A percentile compares a stretch with the other conserved stretches of the same genome.
These are phyloP conservation scores for Aquilaria malaccensis DNA, from an alignment of 345 rosid species.

Conservation along the genomic window DNA sequence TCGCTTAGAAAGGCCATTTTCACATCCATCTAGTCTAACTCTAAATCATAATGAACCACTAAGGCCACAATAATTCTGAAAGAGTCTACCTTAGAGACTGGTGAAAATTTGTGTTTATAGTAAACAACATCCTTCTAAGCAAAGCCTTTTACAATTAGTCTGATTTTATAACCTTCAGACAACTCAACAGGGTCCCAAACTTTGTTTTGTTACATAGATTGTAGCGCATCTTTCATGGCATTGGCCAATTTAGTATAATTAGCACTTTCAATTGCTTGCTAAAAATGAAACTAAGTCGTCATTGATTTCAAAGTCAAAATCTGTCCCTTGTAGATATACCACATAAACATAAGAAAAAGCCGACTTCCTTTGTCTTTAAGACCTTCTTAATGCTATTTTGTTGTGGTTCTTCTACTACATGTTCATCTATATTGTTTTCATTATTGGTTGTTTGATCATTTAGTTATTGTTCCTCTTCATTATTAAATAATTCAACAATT, in stretches of 20 bases:
- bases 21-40: background rate
- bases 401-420: background rate
- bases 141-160: background rate
- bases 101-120: constrained; percentile 1
- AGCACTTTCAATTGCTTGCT: background rate
- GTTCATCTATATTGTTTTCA: background rate
- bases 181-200: background rate
- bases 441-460: background rate
- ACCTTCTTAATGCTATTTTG: background rate
- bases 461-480: background rate
- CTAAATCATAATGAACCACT: background rate
- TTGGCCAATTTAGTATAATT: constrained; percentile 3
- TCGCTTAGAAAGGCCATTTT: too few relatives aligned
- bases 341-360: too few relatives aligned
- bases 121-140: background rate
- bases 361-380: background rate
- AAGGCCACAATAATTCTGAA: background rate
- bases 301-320: background rate
- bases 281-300: background rate
- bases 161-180: background rate
- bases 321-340: background rate
- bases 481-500: background rate
- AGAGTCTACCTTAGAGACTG: background rate
- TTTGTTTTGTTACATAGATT: background rate
- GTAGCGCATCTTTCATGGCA: constrained; percentile 2